Evolutionary conservation across 768 basidiomycete genomes (phyloP), one percentile per base, ranked within the genome.

Genomic region (Phaeotremella fagi): DNA sequence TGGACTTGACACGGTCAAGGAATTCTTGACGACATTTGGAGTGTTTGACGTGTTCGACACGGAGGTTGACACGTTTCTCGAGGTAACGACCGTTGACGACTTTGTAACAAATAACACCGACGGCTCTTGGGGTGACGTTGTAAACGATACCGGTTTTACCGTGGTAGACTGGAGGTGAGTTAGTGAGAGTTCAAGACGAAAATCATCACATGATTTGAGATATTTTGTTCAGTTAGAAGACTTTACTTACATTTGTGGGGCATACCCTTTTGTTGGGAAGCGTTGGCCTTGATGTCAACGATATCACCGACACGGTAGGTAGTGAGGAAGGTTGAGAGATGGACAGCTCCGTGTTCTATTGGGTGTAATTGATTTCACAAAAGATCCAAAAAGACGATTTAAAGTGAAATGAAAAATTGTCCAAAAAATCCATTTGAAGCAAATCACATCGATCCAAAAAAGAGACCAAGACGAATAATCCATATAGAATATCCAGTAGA

Each of bases 211-310:
- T 25, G 24, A 44, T 44, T 37, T 11, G 52, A 45, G n/a, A n/a
- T n/a, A n/a, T n/a, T n/a, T n/a, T n/a, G n/a, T n/a, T n/a, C n/a
- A n/a, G n/a, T n/a, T n/a, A n/a, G n/a, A n/a, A n/a, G n/a, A n/a
- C n/a, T n/a, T 24, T 33, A 83, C 89, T 66, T 60, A 91, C 90
- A 92, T 79, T 97, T 97, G 82, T 97, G 94, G 76, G 92, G 92
- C 90, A 98, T 95, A 78, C 95, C 95, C 86, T 92, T 94, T 84
- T 99, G 95, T 78, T 95, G 88, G 38, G 95, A 89, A 55, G 92
- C 83, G 74, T 99, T 98, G 65, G 94, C 94, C 81, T 95, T 97
- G 83, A 99, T 98, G 80, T 99, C 95, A 68, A 99, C 95, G 68
- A 98, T 95, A 75, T 99, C 95, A 59, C 95, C 95, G 64, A 98